A percentile compares a stretch with the other conserved stretches of the same genome.
Conservation (phyloP, 495 filamentous ascomycete species). For the Aspergillus saccharolyticus region DNA sequence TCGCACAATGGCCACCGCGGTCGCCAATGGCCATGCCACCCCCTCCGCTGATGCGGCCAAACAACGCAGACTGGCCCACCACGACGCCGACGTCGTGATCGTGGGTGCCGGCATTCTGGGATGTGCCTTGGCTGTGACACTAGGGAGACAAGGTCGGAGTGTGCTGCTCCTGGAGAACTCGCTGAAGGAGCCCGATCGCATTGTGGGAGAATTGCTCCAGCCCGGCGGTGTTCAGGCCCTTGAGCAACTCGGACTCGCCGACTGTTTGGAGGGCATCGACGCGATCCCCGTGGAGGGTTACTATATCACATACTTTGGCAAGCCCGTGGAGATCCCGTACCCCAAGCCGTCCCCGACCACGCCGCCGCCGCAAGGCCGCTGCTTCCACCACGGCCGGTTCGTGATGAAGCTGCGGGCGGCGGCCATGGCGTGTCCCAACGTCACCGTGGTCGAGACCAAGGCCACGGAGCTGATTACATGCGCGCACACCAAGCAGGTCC, state of each 20-base stretch:
- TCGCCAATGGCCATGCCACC: constrained; percentile 26
- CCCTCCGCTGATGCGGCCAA: constrained; percentile 26
- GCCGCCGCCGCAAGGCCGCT: constrained; percentile 55
- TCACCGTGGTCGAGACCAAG: constrained; percentile 70
- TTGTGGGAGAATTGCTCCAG: constrained; percentile 92
- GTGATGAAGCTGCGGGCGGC: constrained; percentile 68
- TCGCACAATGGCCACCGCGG: constrained; percentile 22
- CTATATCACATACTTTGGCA: constrained; percentile 76
- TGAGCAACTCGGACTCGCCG: constrained; percentile 67
- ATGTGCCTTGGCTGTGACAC: constrained; percentile 79
- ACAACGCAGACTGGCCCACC: constrained; percentile 44
- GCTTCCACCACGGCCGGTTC: constrained; percentile 83
- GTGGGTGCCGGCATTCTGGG: constrained; percentile 89
- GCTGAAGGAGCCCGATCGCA: constrained; percentile 91
- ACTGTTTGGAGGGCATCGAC: constrained; percentile 88
- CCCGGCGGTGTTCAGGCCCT: constrained; percentile 84
- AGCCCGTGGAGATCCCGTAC: constrained; percentile 77
- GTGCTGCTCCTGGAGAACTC: constrained; percentile 87
- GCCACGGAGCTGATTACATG: constrained; percentile 57
- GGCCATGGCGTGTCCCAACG: constrained; percentile 60
- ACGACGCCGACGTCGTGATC: constrained; percentile 74
- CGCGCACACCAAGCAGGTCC: constrained; percentile 54
- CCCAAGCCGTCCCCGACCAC: constrained; percentile 30
- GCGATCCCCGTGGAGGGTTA: constrained; percentile 78
- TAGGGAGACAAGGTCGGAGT: constrained; percentile 81